phyloP scores from a whole-genome alignment of 1,284 basidiomycete species.

The Boletus semigastroideus region DNA sequence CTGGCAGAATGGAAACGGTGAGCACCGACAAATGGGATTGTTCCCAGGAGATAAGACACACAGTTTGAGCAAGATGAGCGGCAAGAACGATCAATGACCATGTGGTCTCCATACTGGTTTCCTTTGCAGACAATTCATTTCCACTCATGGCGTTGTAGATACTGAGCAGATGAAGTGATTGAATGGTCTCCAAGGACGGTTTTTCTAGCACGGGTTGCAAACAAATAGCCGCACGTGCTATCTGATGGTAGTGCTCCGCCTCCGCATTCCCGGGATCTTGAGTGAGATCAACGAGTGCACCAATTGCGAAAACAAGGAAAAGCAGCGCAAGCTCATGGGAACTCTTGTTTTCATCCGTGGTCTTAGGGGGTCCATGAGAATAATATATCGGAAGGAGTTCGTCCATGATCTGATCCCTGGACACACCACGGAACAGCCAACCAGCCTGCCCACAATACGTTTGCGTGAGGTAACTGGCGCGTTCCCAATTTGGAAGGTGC shows the following conservation, averaged over 20 bases:
- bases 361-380: slow-evolving; percentile 26
- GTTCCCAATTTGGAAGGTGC: slow-evolving; percentile 50
- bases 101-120: slow-evolving; percentile 58
- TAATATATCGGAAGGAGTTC: slow-evolving; percentile 55
- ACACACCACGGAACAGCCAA: slow-evolving; percentile 58
- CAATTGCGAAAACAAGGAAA: slow-evolving; percentile 63
- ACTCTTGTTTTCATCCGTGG: slow-evolving; percentile 36
- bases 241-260: slow-evolving; percentile 62
- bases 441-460: slow-evolving; percentile 55
- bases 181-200: slow-evolving; percentile 63
- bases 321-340: slow-evolving; percentile 58
- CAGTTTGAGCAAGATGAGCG: slow-evolving; percentile 57
- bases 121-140: slow-evolving; percentile 35
- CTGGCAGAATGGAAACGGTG: slow-evolving; percentile 35
- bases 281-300: slow-evolving; percentile 49
- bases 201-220: slow-evolving; percentile 64
- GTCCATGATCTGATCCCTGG: slow-evolving; percentile 48
- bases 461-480: slow-evolving; percentile 46
- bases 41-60: slow-evolving; percentile 35
- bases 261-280: slow-evolving; percentile 38
- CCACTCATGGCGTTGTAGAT: slow-evolving; percentile 53
- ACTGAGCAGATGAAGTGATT: slow-evolving; percentile 58
- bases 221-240: slow-evolving; percentile 57
- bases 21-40: slow-evolving; percentile 7
- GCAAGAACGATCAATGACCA: slow-evolving; percentile 59